A percentile compares a stretch with the other conserved stretches of the same genome.
Evolutionary conservation across 352 stramenopile species (phyloP).

Genomic region (Aphanomyces stellatus): DNA sequence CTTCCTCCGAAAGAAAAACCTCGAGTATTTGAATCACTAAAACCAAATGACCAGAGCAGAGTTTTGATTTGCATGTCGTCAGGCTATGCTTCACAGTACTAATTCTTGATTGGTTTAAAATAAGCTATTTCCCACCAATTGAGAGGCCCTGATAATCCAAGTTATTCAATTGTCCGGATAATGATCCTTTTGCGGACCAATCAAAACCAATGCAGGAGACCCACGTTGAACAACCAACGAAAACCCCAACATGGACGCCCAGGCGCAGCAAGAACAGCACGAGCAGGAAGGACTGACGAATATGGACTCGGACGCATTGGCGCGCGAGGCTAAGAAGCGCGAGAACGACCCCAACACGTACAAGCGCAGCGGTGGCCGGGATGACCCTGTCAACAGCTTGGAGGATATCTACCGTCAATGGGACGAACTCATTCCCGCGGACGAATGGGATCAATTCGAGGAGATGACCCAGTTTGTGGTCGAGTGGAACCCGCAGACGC

Average conservation of each 20-base stretch:
- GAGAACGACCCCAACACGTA: slow-evolving; percentile 79
- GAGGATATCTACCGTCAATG: slow-evolving; percentile 83
- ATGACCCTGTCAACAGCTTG: slow-evolving; percentile 77
- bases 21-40: too few relatives aligned
- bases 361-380: slow-evolving; percentile 66
- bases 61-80: too few relatives aligned
- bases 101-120: too few relatives aligned
- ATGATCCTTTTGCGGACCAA: neutral
- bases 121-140: too few relatives aligned
- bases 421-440: slow-evolving; percentile 70
- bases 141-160: too few relatives aligned
- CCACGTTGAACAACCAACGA: neutral
- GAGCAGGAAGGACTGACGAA: neutral
- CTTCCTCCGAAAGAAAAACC: too few relatives aligned
- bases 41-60: too few relatives aligned
- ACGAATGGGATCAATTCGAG: slow-evolving; percentile 61
- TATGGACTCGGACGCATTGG: slow-evolving; percentile 18
- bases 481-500: slow-evolving; percentile 54
- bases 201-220: neutral
- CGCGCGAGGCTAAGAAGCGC: slow-evolving; percentile 18
- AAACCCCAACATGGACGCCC: neutral
- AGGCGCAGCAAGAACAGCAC: neutral
- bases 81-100: too few relatives aligned
- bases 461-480: slow-evolving; percentile 80
- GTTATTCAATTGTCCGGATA: slow-evolving; percentile 10